Evolutionary conservation across 805 yeast species (phyloP), one percentile per base, ranked within the genome.

Genomic region (Starmerella floricola): DNA sequence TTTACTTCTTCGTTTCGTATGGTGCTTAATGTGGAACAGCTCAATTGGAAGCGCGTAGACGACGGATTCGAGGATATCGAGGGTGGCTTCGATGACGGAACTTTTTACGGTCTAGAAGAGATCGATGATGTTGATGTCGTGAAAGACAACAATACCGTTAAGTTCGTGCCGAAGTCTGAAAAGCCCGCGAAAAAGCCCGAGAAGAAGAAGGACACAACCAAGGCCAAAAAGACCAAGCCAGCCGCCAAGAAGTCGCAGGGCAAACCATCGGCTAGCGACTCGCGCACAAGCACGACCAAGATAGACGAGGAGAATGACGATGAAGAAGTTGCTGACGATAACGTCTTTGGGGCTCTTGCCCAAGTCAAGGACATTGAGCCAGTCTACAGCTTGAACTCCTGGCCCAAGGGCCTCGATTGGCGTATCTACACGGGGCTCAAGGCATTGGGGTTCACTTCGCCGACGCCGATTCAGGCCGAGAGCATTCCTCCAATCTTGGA

Each of bases 111-210:
- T 0, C 64, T 91, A 28, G 98, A 48, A 31, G 49, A 48, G 28
- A 47, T 91, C 38, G 95, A 85, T 44, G 96, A 95, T 34, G 96
- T 88, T 27, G 87, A 72, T 54, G 87, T 88, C 6, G 75, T 81
- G 46, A 68, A 77, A 41, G 73, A 75, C 2, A 66, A 82, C 47
- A 95, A 94, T 12, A 63, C 67, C 38, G 76, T 79, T 0, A 72
- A 56, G 53, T 59, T 54, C 62, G 63, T 36, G 53, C 67, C 67
- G 21, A 35, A 35, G 16, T 4, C 23, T 6, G 58, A 62, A 29
- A 62, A 66, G 23, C 68, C 66, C 51, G 46, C 65, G 13, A 43
- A 42, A 41, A 39, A 36, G 24, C 32, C 48, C 31, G 51, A 48
- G 31, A 28, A 41, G 40, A 28, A 31, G 39, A 43, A 35, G 49